phyloP scores from a whole-genome alignment of 2,329 filamentous ascomycete species.

The Albophoma yamanashiensis region DNA sequence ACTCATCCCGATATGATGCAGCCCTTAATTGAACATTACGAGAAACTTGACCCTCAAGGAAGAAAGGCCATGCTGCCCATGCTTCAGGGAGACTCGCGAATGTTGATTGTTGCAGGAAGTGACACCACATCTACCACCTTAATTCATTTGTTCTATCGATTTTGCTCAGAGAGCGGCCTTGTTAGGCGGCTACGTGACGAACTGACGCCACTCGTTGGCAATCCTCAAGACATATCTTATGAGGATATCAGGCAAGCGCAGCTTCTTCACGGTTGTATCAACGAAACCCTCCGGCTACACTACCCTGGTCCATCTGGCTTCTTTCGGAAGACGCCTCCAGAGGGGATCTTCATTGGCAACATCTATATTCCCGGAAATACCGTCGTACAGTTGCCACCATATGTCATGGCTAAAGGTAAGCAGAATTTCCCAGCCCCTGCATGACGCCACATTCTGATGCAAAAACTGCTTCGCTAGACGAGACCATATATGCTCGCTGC shows the following conservation, averaged over 20 bases:
- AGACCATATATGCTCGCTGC: background rate
- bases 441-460: background rate
- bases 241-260: background rate
- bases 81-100: constrained; percentile 1
- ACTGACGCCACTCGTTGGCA: background rate
- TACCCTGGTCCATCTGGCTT: constrained; percentile 3
- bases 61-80: background rate
- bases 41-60: background rate
- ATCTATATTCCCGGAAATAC: constrained; percentile 18
- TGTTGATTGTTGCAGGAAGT: constrained; percentile 3
- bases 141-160: constrained; percentile 1
- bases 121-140: constrained; percentile 1
- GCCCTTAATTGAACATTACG: background rate
- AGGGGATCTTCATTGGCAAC: constrained; percentile 19
- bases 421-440: background rate
- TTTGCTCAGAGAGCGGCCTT: background rate
- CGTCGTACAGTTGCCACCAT: constrained; percentile 16
- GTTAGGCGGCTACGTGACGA: background rate
- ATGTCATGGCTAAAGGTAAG: constrained; percentile 9
- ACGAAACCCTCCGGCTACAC: constrained; percentile 2
- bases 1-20: background rate
- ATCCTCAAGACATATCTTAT: background rate
- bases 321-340: constrained; percentile 20
- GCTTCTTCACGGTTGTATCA: constrained; percentile 1
- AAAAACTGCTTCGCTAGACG: background rate